Conservation (phyloP, 2,329 filamentous ascomycete species). For the Trichoderma semiorbis region DNA sequence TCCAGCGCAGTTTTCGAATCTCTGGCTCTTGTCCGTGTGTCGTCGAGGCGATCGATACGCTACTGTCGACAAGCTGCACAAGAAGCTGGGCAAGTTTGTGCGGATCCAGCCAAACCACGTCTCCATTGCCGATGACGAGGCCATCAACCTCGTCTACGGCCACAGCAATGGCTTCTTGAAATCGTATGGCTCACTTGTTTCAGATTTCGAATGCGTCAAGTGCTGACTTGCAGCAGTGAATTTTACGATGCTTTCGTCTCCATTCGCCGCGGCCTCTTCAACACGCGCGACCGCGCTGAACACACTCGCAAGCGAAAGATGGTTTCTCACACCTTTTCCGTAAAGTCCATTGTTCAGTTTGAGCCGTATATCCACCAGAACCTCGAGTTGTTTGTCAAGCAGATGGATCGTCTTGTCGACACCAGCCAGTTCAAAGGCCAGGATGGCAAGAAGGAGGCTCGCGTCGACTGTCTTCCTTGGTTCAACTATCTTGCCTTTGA, state of each 20-base stretch:
- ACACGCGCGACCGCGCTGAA: constrained; percentile 76
- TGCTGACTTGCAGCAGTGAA: constrained; percentile 48
- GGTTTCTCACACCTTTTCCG: constrained; percentile 80
- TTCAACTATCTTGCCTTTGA: constrained; percentile 57
- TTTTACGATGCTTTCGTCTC: constrained; percentile 93
- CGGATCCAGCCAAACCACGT: constrained; percentile 82
- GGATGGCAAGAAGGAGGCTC: constrained; percentile 59
- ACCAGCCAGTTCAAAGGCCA: constrained; percentile 44
- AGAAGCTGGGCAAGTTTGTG: constrained; percentile 73
- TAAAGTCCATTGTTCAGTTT: constrained; percentile 77
- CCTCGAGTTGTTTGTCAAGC: constrained; percentile 66
- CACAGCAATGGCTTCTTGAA: constrained; percentile 75
- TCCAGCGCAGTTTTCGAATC: constrained; percentile 64
- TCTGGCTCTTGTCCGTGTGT: constrained; percentile 71
- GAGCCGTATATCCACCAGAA: constrained; percentile 86
- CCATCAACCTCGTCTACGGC: constrained; percentile 74
- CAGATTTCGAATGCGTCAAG: not conserved
- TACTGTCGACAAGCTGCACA: constrained; percentile 68
- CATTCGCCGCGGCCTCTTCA: constrained; percentile 82
- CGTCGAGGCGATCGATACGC: constrained; percentile 64
- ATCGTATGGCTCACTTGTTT: constrained; percentile 42
- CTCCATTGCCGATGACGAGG: constrained; percentile 74
- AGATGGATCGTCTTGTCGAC: constrained; percentile 64
- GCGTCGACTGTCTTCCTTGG: constrained; percentile 74
- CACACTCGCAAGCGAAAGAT: constrained; percentile 89